These are phyloP conservation scores for Penstemon barbatus DNA, from an alignment of 257 asterid species.

Conservation along the genomic window DNA sequence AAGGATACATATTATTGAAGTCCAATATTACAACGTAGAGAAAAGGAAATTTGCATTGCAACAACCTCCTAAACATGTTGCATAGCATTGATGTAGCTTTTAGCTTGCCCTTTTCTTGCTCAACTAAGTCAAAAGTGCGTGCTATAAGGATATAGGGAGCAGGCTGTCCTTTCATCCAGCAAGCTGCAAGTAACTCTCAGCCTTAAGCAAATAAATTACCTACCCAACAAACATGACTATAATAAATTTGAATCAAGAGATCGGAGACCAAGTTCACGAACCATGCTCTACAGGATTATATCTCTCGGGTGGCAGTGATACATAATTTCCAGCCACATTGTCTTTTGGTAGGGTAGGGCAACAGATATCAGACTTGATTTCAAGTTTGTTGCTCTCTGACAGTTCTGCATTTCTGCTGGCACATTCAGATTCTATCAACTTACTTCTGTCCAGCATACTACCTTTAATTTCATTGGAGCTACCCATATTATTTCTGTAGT, in stretches of 20 bases:
- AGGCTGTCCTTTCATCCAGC: slow-evolving; percentile 84
- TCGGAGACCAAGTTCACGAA: slow-evolving; percentile 38
- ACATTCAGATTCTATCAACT: slow-evolving; percentile 42
- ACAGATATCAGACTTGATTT: slow-evolving; percentile 36
- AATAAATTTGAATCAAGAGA: slow-evolving; percentile 28
- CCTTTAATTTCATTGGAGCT: slow-evolving; percentile 29
- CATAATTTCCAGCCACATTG: slow-evolving; percentile 36
- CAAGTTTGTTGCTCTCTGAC: slow-evolving; percentile 33
- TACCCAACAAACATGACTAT: slow-evolving; percentile 10
- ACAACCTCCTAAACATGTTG: slow-evolving; percentile 95
- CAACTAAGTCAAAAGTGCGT: slow-evolving; percentile 78
- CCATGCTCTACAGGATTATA: slow-evolving; percentile 80
- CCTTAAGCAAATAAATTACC: slow-evolving; percentile 22
- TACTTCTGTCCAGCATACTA: slow-evolving; percentile 28
- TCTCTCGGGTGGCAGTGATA: slow-evolving; percentile 68
- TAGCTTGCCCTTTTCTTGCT: slow-evolving; percentile 85
- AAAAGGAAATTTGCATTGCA: slow-evolving; percentile 19
- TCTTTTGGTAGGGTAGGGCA: slow-evolving; percentile 37
- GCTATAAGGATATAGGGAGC: slow-evolving; percentile 87
- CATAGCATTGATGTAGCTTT: slow-evolving; percentile 81
- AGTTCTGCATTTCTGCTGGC: slow-evolving; percentile 31
- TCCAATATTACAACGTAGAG: slow-evolving; percentile 3
- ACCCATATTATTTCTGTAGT: slow-evolving; percentile 42
- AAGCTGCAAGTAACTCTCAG: slow-evolving; percentile 59
- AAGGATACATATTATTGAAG: not conserved